These are phyloP conservation scores for Angophora floribunda DNA, from an alignment of 345 rosid species.

Conservation along the genomic window DNA sequence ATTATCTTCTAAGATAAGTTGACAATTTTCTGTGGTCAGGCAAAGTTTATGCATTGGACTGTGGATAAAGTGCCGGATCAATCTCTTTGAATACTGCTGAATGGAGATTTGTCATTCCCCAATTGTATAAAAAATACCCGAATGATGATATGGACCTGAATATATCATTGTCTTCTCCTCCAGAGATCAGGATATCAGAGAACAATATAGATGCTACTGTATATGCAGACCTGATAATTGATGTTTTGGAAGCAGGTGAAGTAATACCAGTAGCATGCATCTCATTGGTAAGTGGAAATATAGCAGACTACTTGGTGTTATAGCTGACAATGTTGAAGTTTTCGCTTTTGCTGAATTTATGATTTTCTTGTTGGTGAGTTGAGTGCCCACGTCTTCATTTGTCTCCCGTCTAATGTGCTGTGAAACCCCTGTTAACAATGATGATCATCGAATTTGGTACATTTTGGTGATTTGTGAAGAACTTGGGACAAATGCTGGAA, in stretches of 20 bases:
- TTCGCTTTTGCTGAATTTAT: background rate
- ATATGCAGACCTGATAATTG: constrained; percentile 54
- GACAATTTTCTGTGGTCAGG: constrained; percentile 35
- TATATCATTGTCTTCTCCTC: constrained; percentile 78
- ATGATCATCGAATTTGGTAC: background rate
- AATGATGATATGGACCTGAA: constrained; percentile 79
- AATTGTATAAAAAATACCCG: constrained; percentile 85
- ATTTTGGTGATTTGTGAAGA: background rate
- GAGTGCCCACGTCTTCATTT: background rate
- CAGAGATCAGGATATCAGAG: constrained; percentile 53
- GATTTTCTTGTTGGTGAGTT: background rate
- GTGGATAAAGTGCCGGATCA: constrained; percentile 89
- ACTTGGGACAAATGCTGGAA: background rate
- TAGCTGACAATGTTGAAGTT: background rate
- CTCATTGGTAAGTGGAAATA: constrained; percentile 55
- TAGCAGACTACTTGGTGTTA: background rate
- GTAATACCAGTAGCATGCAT: constrained; percentile 92
- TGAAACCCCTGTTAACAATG: background rate
- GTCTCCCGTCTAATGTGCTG: background rate
- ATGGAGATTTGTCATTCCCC: constrained; percentile 89
- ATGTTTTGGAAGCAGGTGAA: constrained; percentile 55
- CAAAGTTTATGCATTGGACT: constrained; percentile 83
- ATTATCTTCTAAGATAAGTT: background rate
- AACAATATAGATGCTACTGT: constrained; percentile 66
- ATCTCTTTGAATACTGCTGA: constrained; percentile 85